Percentiles rank a stretch among this genome's conserved stretches.
Evolutionary conservation across 352 stramenopile species (phyloP).

Genomic region (Pythium guiyangense): DNA sequence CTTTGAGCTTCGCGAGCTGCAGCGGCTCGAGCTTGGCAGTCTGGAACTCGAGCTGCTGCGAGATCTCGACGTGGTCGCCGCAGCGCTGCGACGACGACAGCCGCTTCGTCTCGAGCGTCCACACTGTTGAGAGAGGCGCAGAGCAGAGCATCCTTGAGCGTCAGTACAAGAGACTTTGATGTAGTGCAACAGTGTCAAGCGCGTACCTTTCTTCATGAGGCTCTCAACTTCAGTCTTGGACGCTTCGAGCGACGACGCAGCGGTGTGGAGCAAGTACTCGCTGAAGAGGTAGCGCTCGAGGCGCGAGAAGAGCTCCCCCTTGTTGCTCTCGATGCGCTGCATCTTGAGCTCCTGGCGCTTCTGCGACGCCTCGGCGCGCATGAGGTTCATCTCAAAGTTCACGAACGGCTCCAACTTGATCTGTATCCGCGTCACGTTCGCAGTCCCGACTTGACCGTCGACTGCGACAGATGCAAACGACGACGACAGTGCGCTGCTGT

Average conservation of each 20-base stretch:
- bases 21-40: conserved; percentile 65
- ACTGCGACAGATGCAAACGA: conserved; percentile 9
- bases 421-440: conserved; percentile 44
- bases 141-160: neutral
- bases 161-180: neutral
- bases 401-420: conserved; percentile 79
- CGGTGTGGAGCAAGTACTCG: conserved; percentile 75
- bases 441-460: conserved; percentile 22
- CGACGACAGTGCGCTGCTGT: neutral
- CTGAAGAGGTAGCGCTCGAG: conserved; percentile 75
- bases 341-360: conserved; percentile 84
- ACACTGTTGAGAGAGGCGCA: conserved; percentile 23
- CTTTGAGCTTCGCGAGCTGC: conserved; percentile 62
- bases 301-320: conserved; percentile 67
- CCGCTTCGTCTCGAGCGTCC: conserved; percentile 54
- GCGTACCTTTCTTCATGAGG: conserved; percentile 68
- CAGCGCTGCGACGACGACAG: conserved; percentile 52
- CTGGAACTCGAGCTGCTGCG: conserved; percentile 54
- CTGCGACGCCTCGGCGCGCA: conserved; percentile 68
- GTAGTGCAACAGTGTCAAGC: no score
- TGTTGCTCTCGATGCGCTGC: conserved; percentile 78
- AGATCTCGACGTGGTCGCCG: conserved; percentile 54
- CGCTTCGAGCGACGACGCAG: conserved; percentile 44
- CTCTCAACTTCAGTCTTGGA: conserved; percentile 64
- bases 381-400: conserved; percentile 82